A percentile compares a stretch with the other conserved stretches of the same genome.
phyloP scores from a whole-genome alignment of 2,329 filamentous ascomycete genomes.

The Sclerotinia sclerotiorum region DNA sequence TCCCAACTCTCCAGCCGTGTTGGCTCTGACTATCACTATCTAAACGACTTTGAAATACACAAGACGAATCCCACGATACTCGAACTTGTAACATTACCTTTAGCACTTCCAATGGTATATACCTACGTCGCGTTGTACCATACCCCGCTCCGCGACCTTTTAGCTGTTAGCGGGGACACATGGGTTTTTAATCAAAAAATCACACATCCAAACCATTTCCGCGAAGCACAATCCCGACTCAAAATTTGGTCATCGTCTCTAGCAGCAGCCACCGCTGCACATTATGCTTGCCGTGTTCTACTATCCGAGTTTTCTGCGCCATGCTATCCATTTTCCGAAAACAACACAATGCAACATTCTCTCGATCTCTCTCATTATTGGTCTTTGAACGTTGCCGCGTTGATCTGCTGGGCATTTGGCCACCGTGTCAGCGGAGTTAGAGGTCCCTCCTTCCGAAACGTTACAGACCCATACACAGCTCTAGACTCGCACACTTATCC shows the following conservation, averaged over 20 bases:
- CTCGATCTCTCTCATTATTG: slow-evolving; percentile 51
- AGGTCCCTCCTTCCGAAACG: not conserved
- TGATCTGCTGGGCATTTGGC: slow-evolving; percentile 60
- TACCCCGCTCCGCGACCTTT: slow-evolving; percentile 57
- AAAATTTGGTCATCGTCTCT: slow-evolving; percentile 48
- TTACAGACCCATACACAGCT: not conserved
- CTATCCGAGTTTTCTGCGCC: slow-evolving; percentile 46
- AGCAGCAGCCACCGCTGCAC: slow-evolving; percentile 48
- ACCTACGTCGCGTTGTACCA: slow-evolving; percentile 58
- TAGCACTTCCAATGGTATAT: slow-evolving; percentile 48
- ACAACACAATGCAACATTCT: slow-evolving; percentile 9
- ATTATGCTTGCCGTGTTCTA: slow-evolving; percentile 54
- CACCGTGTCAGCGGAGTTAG: slow-evolving; percentile 36
- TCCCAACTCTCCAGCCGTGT: slow-evolving; percentile 34
- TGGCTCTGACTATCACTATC: slow-evolving; percentile 39
- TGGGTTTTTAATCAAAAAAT: slow-evolving; percentile 60
- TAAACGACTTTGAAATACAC: slow-evolving; percentile 25
- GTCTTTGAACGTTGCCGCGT: slow-evolving; percentile 56
- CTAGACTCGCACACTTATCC: not conserved
- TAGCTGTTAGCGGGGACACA: slow-evolving; percentile 58
- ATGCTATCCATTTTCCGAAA: slow-evolving; percentile 2
- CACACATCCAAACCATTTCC: slow-evolving; percentile 46
- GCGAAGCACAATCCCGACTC: slow-evolving; percentile 50
- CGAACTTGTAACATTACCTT: slow-evolving; percentile 44
- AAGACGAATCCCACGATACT: slow-evolving; percentile 24